Percentiles rank a stretch among this genome's conserved stretches.
phyloP scores from a whole-genome alignment of 495 filamentous ascomycete genomes.

The Podospora anserina region DNA sequence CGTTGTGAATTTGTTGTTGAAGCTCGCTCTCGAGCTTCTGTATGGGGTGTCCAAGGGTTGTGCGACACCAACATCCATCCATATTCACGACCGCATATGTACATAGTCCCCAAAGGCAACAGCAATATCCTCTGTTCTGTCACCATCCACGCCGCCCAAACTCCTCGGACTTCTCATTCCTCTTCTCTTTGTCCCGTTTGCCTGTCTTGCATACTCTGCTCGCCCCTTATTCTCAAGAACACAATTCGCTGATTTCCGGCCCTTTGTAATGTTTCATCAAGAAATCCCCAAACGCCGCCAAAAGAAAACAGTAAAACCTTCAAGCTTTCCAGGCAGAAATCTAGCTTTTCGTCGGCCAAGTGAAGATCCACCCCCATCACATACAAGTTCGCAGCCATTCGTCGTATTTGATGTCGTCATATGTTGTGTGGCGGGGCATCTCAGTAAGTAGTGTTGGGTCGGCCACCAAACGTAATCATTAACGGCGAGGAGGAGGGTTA shows the following conservation, averaged over 20 bases:
- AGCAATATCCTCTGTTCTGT: background rate
- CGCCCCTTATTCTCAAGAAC: background rate
- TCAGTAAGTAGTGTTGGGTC: conserved; percentile 15
- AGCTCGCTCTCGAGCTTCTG: background rate
- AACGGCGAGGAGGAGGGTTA: conserved; percentile 61
- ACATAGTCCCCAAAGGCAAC: background rate
- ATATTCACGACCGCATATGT: background rate
- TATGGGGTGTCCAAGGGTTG: background rate
- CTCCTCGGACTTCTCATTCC: background rate
- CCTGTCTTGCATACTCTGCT: background rate
- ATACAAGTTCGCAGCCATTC: conserved; percentile 1
- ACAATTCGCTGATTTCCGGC: background rate
- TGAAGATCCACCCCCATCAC: background rate
- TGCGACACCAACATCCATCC: background rate
- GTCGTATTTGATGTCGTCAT: conserved; percentile 28
- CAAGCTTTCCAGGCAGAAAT: background rate
- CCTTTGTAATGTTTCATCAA: conserved; percentile 20
- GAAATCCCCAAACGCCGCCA: conserved; percentile 32
- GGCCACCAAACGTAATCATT: conserved; percentile 33
- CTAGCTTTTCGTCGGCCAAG: background rate
- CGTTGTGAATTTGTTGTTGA: background rate
- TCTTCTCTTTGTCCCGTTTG: background rate
- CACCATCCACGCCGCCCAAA: background rate
- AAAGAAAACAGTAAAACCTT: conserved; percentile 14
- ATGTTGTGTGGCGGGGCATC: conserved; percentile 16